Percentiles rank a stretch among this genome's conserved stretches.
phyloP scores from a whole-genome alignment of 768 basidiomycete genomes.

The Podaxis sp. region DNA sequence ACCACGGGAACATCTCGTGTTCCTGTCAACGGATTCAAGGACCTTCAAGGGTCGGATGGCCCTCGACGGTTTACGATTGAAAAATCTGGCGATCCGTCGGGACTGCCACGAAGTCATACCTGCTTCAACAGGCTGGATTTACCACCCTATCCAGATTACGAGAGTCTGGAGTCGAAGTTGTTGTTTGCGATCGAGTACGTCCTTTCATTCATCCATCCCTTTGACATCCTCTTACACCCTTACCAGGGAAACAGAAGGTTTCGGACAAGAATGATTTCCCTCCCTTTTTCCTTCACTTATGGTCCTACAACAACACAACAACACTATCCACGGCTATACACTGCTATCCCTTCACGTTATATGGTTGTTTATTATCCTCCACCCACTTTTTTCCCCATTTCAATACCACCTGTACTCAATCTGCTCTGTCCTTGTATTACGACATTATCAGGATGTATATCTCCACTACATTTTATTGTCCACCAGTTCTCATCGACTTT shows the following conservation, averaged over 20 bases:
- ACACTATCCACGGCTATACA: neutral
- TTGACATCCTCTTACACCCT: neutral
- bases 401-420: neutral
- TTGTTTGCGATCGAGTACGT: slow-evolving; percentile 80
- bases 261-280: slow-evolving; percentile 51
- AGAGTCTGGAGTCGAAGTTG: slow-evolving; percentile 81
- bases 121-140: slow-evolving; percentile 91
- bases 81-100: slow-evolving; percentile 86
- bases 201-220: neutral
- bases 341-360: neutral
- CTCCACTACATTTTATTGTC: neutral
- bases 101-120: slow-evolving; percentile 87
- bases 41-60: slow-evolving; percentile 90
- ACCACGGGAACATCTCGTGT: slow-evolving; percentile 83
- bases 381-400: neutral
- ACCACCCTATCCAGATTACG: slow-evolving; percentile 86
- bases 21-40: slow-evolving; percentile 93
- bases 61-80: slow-evolving; percentile 93
- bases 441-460: neutral
- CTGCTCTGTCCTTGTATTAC: neutral
- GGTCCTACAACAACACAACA: neutral
- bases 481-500: neutral
- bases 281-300: neutral
- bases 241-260: slow-evolving; percentile 72
- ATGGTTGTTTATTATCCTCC: neutral